Conservation (phyloP, 768 basidiomycete species). For the Suillus spraguei region DNA sequence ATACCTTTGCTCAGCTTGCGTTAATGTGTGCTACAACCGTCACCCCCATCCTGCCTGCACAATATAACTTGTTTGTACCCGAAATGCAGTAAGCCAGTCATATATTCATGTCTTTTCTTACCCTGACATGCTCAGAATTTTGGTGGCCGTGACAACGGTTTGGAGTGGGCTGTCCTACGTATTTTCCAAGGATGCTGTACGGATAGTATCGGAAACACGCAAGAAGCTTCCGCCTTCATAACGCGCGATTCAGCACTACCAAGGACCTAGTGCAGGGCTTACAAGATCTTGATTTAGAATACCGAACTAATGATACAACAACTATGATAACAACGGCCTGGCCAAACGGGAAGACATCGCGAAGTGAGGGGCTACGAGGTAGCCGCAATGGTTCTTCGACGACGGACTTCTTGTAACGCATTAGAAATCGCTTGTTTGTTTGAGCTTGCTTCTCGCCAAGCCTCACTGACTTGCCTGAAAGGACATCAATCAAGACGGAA, state of each 20-base stretch:
- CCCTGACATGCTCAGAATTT: conserved; percentile 52
- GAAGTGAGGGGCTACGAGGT: conserved; percentile 15
- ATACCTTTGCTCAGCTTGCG: conserved; percentile 88
- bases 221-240: conserved; percentile 32
- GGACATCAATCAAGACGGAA: conserved; percentile 8
- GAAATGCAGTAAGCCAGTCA: conserved; percentile 69
- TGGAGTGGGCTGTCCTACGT: conserved; percentile 89
- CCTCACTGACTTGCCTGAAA: conserved; percentile 57
- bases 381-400: conserved; percentile 39
- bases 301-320: conserved; percentile 22
- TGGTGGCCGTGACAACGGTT: conserved; percentile 88
- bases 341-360: conserved; percentile 1
- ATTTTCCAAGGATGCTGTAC: conserved; percentile 74
- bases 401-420: conserved; percentile 74
- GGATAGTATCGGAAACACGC: conserved; percentile 48
- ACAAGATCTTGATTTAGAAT: conserved; percentile 13
- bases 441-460: conserved; percentile 65
- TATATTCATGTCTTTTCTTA: conserved; percentile 4
- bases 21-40: conserved; percentile 91
- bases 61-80: conserved; percentile 55
- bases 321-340: conserved; percentile 5
- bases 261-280: neutral
- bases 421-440: conserved; percentile 62
- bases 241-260: neutral
- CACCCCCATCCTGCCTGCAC: conserved; percentile 71